These are phyloP conservation scores for Seiridium cupressi DNA, from an alignment of 2,329 filamentous ascomycete genomes.

Conservation along the genomic window DNA sequence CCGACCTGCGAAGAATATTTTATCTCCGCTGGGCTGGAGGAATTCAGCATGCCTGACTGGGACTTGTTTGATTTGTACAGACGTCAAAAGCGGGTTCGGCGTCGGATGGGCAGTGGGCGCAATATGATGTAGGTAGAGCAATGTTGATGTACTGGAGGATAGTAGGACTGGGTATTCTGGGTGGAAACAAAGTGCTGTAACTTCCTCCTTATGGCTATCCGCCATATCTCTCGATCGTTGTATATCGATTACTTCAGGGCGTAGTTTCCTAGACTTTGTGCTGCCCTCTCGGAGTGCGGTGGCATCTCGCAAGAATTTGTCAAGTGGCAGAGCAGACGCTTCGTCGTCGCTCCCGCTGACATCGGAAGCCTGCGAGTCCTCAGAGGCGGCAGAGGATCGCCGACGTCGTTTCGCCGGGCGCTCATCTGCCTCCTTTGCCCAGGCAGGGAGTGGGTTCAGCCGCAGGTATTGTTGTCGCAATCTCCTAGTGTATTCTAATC, in stretches of 20 bases:
- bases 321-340: constrained; percentile 72
- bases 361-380: constrained; percentile 27
- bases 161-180: constrained; percentile 84
- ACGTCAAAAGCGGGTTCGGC: constrained; percentile 87
- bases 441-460: constrained; percentile 59
- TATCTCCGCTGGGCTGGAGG: constrained; percentile 67
- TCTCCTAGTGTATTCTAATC: constrained; percentile 79
- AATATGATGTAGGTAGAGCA: constrained; percentile 87
- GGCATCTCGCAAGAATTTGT: constrained; percentile 74
- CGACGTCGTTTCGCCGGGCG: constrained; percentile 49
- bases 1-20: constrained; percentile 85
- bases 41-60: constrained; percentile 86
- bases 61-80: constrained; percentile 79
- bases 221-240: constrained; percentile 85
- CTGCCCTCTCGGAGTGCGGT: constrained; percentile 59
- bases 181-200: constrained; percentile 86
- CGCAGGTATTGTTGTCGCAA: constrained; percentile 74
- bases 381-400: constrained; percentile 47
- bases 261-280: constrained; percentile 67
- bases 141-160: constrained; percentile 81
- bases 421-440: constrained; percentile 53
- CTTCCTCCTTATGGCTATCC: constrained; percentile 72
- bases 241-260: constrained; percentile 86
- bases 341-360: constrained; percentile 38
- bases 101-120: constrained; percentile 71